Base-by-base conservation (phyloP, 2,329 filamentous ascomycete genomes). In the Penicillium sp. region DNA sequence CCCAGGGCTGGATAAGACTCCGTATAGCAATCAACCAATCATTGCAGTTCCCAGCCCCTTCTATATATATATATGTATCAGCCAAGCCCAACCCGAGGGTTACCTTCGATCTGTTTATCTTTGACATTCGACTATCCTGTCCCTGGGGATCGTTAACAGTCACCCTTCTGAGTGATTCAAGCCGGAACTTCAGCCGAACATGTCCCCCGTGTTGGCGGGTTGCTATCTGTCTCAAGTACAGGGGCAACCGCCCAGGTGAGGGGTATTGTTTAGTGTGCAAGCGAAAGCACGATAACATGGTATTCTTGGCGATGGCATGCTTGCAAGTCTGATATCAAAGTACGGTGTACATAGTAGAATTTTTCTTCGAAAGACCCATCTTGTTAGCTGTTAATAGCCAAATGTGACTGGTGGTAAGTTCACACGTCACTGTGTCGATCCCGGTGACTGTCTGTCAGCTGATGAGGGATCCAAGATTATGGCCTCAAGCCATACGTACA, bases 381-480 rank as follows among this genome's bases (percentile, higher is more conserved):
- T 21, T 31, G n/a, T 23, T 23, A 23, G 25, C 17, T 19, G 23
- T 21, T 15, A 1, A 47, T 1, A 27, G 42, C 19, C 21, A 27
- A 50, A 51, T 45, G 31, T 45, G 54, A 45, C 47, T 23, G 29
- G 21, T 47, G 42, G 13, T 4, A 37, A 51, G 17, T 40, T 33
- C 41, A 33, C 41, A 56, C 54, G 49, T 56, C 54, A 56, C 54
- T 25, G 68, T 13, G 58, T 78, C 25, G 68, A 64, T 6, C 69
- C 74, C 0, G 78, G 76, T 52, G 75, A 77, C 17, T 63, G 76
- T n/a, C 61, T 29, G 65, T 46, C 54, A 51, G 54, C 33, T 56
- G 54, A 56, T 56, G 42, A 41, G 38, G 5, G 3, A 21, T 12
- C 10, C 29, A 41, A 50, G 15, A n/a, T 21, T 31, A 2, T 17